Base-by-base conservation (phyloP, 495 filamentous ascomycete genomes). In the Hypoxylon intermedium region DNA sequence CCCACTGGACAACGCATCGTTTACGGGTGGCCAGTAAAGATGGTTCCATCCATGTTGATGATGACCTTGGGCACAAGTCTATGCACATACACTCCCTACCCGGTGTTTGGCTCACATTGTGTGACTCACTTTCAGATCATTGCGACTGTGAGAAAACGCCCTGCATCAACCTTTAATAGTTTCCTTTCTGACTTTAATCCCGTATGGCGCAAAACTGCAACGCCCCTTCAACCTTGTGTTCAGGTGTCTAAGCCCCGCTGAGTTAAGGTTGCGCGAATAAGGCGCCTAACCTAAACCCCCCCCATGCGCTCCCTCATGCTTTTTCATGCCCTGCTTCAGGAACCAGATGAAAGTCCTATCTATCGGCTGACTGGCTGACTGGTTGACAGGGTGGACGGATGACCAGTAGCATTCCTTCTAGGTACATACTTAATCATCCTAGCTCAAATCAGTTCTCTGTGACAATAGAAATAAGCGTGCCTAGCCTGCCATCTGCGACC, bases 361-460 rank as follows among this genome's bases (percentile, higher is more conserved):
- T n/a, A n/a, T n/a, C n/a, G n/a, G n/a, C n/a, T n/a, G n/a, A n/a
- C n/a, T n/a, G n/a, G n/a, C n/a, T n/a, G n/a, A n/a, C n/a, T n/a
- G 42, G 54, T 49, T 64, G 60, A 64, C 61, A 55, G 56, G 54
- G 61, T 60, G 55, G 54, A 44, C 30, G 59, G 55, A 56, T 65
- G 56, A 56, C 51, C 28, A 7, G 16, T 49, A 53, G 34, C 11
- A 37, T 37, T 13, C 28, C 28, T 36, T 36, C 38, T 44, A 19
- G 36, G 21, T 31, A n/a, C n/a, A 55, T 58, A 9, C 20, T 42
- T 26, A 18, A 23, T 46, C 45, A 31, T n/a, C n/a, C n/a, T n/a
- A n/a, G n/a, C n/a, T n/a, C n/a, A n/a, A n/a, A n/a, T n/a, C n/a
- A 6, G 7, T 37, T 13, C 26, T 30, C 19, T 47, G 11, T 3